Evolutionary conservation across 1,139 yeast species (phyloP), one percentile per base, ranked within the genome.

Genomic region (Yamadazyma mexicana): DNA sequence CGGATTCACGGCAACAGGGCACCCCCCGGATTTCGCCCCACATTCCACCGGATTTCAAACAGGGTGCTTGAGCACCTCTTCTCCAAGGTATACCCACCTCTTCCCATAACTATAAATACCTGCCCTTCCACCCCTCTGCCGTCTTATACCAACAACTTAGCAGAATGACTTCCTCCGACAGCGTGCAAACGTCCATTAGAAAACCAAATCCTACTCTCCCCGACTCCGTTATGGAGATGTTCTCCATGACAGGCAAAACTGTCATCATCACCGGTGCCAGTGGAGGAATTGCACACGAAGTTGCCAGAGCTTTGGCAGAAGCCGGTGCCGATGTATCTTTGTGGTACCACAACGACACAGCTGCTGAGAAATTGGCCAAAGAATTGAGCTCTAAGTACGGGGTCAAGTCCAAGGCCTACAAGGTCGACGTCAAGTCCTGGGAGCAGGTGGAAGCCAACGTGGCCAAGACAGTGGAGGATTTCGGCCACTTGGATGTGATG

Each of bases 181-280:
- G n/a, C n/a, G n/a, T n/a, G n/a, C n/a, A n/a, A n/a, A n/a, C 34
- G 37, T 42, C 45, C 3, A 40, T 43, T 24, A 46, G 52, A 42
- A 49, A 32, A 49, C 62, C 44, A 37, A 50, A 43, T 54, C 66
- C 62, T 40, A 37, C 38, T n/a, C 52, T 60, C 33, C 39, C 60
- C 3, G 37, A 50, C 41, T 58, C 59, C 48, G 64, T 66, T 37
- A 54, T 74, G 35, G 77, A 75, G 26, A 61, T 79, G 48, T 79
- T 81, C 54, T 76, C 81, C 4, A 67, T 86, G 50, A 83, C 81
- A 66, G 91, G 89, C 17, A 85, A 84, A 61, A 83, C 82, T 17
- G 89, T 91, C 38, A 79, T 86, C 25, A 75, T 87, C 50, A 85
- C 95, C 12, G 96, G 96, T 31, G 83, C 91, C 7, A 81, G 91